These are phyloP conservation scores for Panaeolus papilionaceus DNA, from an alignment of 768 basidiomycete species.

Conservation along the genomic window DNA sequence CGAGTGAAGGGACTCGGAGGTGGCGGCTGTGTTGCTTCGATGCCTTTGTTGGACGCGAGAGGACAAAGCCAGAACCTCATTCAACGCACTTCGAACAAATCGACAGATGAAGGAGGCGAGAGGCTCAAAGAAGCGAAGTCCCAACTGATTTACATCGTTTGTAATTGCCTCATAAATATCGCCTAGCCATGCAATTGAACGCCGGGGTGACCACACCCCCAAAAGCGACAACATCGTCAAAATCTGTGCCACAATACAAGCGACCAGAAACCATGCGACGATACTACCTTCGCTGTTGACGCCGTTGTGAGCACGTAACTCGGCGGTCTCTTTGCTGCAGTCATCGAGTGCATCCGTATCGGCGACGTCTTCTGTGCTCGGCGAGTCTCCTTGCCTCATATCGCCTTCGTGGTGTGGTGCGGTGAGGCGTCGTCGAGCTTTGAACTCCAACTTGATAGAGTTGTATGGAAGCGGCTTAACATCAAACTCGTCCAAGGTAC, in stretches of 20 bases:
- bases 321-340: background rate
- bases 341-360: background rate
- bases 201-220: background rate
- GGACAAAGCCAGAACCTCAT: background rate
- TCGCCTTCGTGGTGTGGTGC: background rate
- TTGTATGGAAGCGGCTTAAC: constrained; percentile 1
- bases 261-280: background rate
- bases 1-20: background rate
- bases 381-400: background rate
- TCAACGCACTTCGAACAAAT: background rate
- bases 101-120: background rate
- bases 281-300: background rate
- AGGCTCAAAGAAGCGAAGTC: background rate
- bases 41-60: background rate
- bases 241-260: background rate
- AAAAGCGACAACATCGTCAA: background rate
- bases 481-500: background rate
- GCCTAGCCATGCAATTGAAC: background rate
- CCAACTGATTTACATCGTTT: background rate
- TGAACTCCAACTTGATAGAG: background rate
- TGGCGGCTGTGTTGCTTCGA: background rate
- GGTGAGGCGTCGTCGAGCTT: background rate
- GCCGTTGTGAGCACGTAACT: background rate
- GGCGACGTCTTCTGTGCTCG: background rate
- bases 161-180: background rate